Evolutionary conservation across 2,329 filamentous ascomycete species (phyloP).

Genomic region (Diaporthe destruens): DNA sequence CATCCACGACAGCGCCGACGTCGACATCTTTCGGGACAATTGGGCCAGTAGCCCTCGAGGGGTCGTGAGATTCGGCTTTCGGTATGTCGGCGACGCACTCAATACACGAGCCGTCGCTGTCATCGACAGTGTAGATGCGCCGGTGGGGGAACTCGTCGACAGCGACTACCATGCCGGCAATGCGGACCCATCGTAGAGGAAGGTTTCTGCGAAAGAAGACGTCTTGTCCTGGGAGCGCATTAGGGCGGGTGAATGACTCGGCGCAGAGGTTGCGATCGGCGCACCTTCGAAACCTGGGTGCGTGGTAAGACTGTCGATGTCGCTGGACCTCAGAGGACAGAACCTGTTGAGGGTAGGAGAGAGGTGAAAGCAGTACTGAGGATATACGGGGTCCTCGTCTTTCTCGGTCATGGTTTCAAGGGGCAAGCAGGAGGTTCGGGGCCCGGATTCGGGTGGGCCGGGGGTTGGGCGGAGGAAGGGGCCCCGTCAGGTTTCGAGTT

Average conservation of each 20-base stretch:
- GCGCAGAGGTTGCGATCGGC: conserved; percentile 30
- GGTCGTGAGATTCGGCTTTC: conserved; percentile 40
- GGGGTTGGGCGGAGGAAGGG: conserved; percentile 6
- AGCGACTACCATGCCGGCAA: conserved; percentile 78
- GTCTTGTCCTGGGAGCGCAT: conserved; percentile 58
- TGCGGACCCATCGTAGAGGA: conserved; percentile 80
- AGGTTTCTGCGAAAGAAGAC: conserved; percentile 79
- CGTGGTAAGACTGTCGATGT: conserved; percentile 62
- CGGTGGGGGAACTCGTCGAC: conserved; percentile 63
- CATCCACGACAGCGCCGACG: conserved; percentile 67
- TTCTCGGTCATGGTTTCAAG: conserved; percentile 30
- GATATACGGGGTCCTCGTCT: conserved; percentile 60
- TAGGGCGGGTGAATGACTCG: conserved; percentile 10
- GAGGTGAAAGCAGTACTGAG: conserved; percentile 72
- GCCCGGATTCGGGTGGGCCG: background rate
- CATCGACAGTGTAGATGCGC: conserved; percentile 71
- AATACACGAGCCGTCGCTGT: conserved; percentile 72
- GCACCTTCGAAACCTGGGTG: conserved; percentile 67
- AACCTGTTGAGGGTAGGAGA: conserved; percentile 72
- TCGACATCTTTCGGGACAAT: conserved; percentile 53
- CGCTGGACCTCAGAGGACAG: conserved; percentile 66
- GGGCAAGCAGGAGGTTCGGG: conserved; percentile 19
- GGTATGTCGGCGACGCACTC: conserved; percentile 56
- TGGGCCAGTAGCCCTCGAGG: conserved; percentile 9
- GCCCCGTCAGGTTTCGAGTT: conserved; percentile 15